Conservation (phyloP, 768 basidiomycete genomes). For the Lentinula boryana region DNA sequence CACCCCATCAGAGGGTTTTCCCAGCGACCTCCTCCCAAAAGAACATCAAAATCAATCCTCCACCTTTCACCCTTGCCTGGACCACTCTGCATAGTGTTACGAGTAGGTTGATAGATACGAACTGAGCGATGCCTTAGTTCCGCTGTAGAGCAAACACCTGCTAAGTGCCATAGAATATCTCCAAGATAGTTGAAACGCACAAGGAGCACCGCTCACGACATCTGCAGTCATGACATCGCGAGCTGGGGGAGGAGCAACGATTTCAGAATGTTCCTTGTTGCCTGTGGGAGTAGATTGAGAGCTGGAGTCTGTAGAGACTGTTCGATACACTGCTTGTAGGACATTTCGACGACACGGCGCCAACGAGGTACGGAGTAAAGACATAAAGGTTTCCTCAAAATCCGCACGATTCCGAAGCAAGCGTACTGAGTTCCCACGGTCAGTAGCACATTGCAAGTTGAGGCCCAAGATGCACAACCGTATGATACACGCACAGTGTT, state of each 20-base stretch:
- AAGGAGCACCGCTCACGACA: slow-evolving; percentile 78
- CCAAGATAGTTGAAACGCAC: slow-evolving; percentile 36
- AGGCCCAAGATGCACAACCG: not conserved
- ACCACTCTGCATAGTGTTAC: slow-evolving; percentile 94
- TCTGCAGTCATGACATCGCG: slow-evolving; percentile 75
- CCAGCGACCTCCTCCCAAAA: slow-evolving; percentile 91
- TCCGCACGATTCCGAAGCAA: not conserved
- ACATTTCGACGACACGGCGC: slow-evolving; percentile 1
- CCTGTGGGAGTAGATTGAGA: not conserved
- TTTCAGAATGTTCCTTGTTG: slow-evolving; percentile 26
- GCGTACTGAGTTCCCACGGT: too few species aligned
- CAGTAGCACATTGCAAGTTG: too few species aligned
- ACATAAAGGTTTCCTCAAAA: not conserved
- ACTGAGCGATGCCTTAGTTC: slow-evolving; percentile 85
- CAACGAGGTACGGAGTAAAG: slow-evolving; percentile 1
- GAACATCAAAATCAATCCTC: slow-evolving; percentile 91
- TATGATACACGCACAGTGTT: not conserved
- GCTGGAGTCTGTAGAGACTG: not conserved
- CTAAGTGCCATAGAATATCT: slow-evolving; percentile 1
- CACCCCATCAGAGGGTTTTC: slow-evolving; percentile 98
- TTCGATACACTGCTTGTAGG: not conserved
- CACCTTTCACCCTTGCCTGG: slow-evolving; percentile 80
- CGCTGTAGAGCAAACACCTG: slow-evolving; percentile 30
- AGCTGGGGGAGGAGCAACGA: slow-evolving; percentile 38
- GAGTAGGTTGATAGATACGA: slow-evolving; percentile 88